Evolutionary conservation across 192 early-diverging fungal genomes (phyloP), one percentile per base, ranked within the genome.

Genomic region (Chytriomyces hyalinus): DNA sequence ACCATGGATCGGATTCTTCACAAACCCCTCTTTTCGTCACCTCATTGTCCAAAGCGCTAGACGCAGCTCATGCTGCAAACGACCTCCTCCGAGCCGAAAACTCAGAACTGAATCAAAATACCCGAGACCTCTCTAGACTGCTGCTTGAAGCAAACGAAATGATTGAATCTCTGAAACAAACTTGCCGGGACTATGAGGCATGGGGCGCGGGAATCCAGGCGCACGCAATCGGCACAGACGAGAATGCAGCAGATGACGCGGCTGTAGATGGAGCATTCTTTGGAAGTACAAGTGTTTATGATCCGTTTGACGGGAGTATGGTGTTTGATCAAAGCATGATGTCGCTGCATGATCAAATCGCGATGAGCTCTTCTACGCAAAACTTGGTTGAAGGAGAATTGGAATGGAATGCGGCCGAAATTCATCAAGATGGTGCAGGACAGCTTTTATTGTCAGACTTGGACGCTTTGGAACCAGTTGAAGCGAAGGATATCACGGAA

Each of bases 91-190:
- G 71, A 7, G 7, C 15, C 24, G 22, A 73, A 62, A 62, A 60
- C 20, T 13, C 53, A 15, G 28, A 8, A 2, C 53, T 73, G 11
- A 28, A 13, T 9, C 59, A 73, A 43, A 73, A 48, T 44, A 48
- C 28, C 15, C 26, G 24, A 10, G 71, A 73, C 11, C 71, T 73
- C 45, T 53, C 60, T 9, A 17, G 71, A 28, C 57, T 73, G 6
- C 61, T 73, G 10, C 53, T n/a, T 62, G 71, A 73, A 73, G 71
- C 71, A 28, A 60, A 73, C 60, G 71, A 73, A 62, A 62, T 60
- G 15, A 73, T 73, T 28, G 71, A 73, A 46, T 36, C 71, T 3
- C 24, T 73, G 26, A 73, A 46, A 62, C 15, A 43, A 13, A 20
- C 53, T 20, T 36, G 36, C 2, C 36, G 36, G 36, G 36, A 36